Evolutionary conservation across 352 stramenopile genomes (phyloP).

Genomic region (Lagenidium sp.): DNA sequence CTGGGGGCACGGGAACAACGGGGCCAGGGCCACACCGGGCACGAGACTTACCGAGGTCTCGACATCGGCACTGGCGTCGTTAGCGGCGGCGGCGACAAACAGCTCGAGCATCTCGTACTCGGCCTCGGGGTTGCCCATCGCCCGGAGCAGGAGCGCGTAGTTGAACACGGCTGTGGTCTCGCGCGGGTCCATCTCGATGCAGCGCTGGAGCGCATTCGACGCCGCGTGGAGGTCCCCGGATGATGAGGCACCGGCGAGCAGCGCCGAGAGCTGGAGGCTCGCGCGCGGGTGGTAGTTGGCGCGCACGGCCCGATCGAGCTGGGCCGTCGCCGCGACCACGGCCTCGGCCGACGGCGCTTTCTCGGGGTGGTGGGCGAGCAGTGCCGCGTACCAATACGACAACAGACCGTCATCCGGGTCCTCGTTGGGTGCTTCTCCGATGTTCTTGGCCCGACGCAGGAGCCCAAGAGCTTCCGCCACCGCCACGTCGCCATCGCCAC

Average conservation of each 20-base stretch:
- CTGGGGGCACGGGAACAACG: constrained; percentile 1
- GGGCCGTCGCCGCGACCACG: constrained; percentile 15
- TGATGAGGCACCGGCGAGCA: constrained; percentile 21
- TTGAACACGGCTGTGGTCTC: constrained; percentile 51
- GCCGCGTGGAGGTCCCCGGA: constrained; percentile 36
- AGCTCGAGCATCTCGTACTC: constrained; percentile 61
- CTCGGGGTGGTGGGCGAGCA: constrained; percentile 21
- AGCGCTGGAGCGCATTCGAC: constrained; percentile 31
- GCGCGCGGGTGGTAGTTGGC: constrained; percentile 33
- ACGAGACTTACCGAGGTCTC: constrained; percentile 2
- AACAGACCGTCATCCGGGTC: constrained; percentile 51
- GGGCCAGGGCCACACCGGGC: not conserved
- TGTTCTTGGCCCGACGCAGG: constrained; percentile 39
- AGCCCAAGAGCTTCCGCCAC: too few relatives aligned
- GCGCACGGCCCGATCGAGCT: constrained; percentile 35
- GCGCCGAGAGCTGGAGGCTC: constrained; percentile 42
- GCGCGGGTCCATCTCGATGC: constrained; percentile 44
- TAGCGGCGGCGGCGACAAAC: constrained; percentile 12
- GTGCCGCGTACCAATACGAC: constrained; percentile 60
- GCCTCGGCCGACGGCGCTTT: constrained; percentile 2
- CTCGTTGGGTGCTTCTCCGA: constrained; percentile 51
- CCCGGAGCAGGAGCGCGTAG: constrained; percentile 53
- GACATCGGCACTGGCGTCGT: not conserved
- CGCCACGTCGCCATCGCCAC: constrained; percentile 12
- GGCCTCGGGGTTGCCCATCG: constrained; percentile 28